Evolutionary conservation across 441 rosid genomes (phyloP).

Genomic region (Isatis lusitanica): DNA sequence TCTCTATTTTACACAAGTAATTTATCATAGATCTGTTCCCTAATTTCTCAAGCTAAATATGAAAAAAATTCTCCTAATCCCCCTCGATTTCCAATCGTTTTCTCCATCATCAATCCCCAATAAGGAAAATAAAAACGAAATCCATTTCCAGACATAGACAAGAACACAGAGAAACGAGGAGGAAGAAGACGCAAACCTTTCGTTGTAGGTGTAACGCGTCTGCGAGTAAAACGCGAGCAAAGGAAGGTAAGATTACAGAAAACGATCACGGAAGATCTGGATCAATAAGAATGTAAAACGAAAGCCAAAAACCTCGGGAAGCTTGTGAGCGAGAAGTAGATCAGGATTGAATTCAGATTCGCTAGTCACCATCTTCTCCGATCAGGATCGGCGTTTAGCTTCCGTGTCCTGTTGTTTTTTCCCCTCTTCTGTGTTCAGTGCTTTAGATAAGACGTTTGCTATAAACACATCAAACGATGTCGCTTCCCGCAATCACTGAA

Average conservation of each 20-base stretch:
- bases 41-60: too few species aligned
- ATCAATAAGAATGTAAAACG: background rate
- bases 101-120: background rate
- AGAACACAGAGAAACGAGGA: background rate
- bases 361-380: constrained; percentile 45
- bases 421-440: background rate
- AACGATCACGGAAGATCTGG: background rate
- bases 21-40: background rate
- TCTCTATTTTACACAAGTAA: constrained; percentile 50
- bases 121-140: background rate
- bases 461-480: background rate
- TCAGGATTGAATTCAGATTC: constrained; percentile 48
- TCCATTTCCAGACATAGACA: background rate
- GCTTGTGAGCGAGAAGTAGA: constrained; percentile 54
- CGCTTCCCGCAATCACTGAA: background rate
- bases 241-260: background rate
- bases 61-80: background rate
- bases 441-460: background rate
- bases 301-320: constrained; percentile 53
- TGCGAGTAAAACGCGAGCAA: constrained; percentile 27
- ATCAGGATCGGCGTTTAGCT: constrained; percentile 21
- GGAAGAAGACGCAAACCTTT: constrained; percentile 44
- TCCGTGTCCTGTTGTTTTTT: background rate
- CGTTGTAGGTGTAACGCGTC: constrained; percentile 51
- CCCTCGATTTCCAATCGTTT: background rate